Evolutionary conservation across 1,139 yeast genomes (phyloP).

Genomic region (Pneumocystis carinii): DNA sequence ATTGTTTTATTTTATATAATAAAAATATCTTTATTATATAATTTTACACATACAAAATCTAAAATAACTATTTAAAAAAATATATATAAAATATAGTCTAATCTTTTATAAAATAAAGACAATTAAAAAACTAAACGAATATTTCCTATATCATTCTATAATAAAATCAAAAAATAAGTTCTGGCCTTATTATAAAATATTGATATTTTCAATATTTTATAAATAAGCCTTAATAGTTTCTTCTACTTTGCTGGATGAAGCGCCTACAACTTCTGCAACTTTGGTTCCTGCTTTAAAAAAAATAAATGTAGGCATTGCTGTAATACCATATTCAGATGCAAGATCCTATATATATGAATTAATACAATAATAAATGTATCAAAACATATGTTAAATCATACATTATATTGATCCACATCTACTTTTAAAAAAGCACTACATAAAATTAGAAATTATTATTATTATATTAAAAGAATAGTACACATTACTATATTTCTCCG

Average conservation of each 20-base stretch:
- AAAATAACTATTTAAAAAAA: too few relatives aligned
- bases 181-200: background rate
- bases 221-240: background rate
- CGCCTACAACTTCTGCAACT: conserved; percentile 33
- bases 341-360: conserved; percentile 35
- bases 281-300: conserved; percentile 64
- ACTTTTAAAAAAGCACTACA: conserved; percentile 48
- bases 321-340: conserved; percentile 57
- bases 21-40: too few relatives aligned
- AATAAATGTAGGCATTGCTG: conserved; percentile 82
- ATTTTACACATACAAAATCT: too few relatives aligned
- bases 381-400: background rate
- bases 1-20: too few relatives aligned
- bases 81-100: too few relatives aligned
- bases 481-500: conserved; percentile 40
- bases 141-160: too few relatives aligned
- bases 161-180: background rate
- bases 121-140: too few relatives aligned
- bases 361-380: background rate
- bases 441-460: background rate
- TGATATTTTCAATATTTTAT: background rate
- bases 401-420: conserved; percentile 53
- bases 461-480: conserved; percentile 18
- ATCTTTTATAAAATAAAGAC: too few relatives aligned
- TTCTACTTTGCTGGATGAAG: background rate